A percentile compares a stretch with the other conserved stretches of the same genome.
Evolutionary conservation across 805 yeast genomes (phyloP).

Genomic region (Wickerhamomyces chambardii): DNA sequence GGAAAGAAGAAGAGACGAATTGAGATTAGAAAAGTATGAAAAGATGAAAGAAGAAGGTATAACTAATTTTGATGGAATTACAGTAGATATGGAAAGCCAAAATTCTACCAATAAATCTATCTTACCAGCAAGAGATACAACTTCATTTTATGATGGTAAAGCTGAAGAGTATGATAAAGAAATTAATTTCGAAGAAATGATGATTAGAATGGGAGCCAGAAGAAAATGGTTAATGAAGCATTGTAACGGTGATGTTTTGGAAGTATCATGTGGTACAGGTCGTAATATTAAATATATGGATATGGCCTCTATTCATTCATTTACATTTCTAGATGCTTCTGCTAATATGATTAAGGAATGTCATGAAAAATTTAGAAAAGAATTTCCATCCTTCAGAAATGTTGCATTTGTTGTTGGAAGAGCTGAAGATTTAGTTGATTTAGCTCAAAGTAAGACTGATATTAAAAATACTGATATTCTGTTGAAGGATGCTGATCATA

Average conservation of each 20-base stretch:
- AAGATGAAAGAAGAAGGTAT: slow-evolving; percentile 33
- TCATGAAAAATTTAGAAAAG: slow-evolving; percentile 57
- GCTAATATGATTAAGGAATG: slow-evolving; percentile 78
- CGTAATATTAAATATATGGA: slow-evolving; percentile 75
- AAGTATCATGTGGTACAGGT: slow-evolving; percentile 95
- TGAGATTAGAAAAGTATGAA: slow-evolving; percentile 50
- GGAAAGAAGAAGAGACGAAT: slow-evolving; percentile 55
- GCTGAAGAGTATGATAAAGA: slow-evolving; percentile 79
- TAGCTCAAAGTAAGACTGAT: slow-evolving; percentile 32
- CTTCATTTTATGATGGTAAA: slow-evolving; percentile 64
- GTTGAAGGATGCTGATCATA: slow-evolving; percentile 16
- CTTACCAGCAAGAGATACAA: slow-evolving; percentile 72
- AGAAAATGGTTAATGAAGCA: slow-evolving; percentile 76
- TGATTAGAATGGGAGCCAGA: slow-evolving; percentile 41
- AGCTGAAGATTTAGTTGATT: slow-evolving; percentile 68
- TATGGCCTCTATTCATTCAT: slow-evolving; percentile 49
- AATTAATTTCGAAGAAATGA: slow-evolving; percentile 47
- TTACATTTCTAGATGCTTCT: slow-evolving; percentile 84
- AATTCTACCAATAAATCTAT: slow-evolving; percentile 30
- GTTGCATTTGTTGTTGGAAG: slow-evolving; percentile 87
- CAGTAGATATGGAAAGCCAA: slow-evolving; percentile 20
- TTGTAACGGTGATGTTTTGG: slow-evolving; percentile 82
- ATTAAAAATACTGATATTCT: slow-evolving; percentile 13
- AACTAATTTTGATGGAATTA: slow-evolving; percentile 20
- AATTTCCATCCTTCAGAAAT: slow-evolving; percentile 55